Evolutionary conservation across 768 basidiomycete species (phyloP).

Genomic region (Coprinopsis marcescibilis): DNA sequence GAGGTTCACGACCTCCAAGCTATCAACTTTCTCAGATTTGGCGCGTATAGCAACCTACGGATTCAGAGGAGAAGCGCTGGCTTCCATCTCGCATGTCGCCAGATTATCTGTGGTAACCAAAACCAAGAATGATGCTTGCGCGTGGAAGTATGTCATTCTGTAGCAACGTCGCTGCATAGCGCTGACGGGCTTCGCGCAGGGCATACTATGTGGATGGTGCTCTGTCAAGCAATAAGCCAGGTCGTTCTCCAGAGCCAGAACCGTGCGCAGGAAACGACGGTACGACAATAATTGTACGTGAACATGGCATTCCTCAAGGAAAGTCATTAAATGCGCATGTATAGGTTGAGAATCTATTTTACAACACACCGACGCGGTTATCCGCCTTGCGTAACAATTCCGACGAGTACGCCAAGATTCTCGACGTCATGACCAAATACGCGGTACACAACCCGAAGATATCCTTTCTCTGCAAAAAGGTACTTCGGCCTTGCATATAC

Average conservation of each 20-base stretch:
- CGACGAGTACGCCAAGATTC: slow-evolving; percentile 88
- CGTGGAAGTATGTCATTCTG: slow-evolving; percentile 75
- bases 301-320: not conserved
- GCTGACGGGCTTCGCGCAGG: slow-evolving; percentile 39
- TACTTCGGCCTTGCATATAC: slow-evolving; percentile 18
- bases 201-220: slow-evolving; percentile 77
- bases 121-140: slow-evolving; percentile 72
- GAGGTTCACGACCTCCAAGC: slow-evolving; percentile 92
- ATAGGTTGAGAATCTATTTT: slow-evolving; percentile 94
- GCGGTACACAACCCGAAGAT: slow-evolving; percentile 89
- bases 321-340: not conserved
- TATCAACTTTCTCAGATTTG: slow-evolving; percentile 82
- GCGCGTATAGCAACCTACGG: slow-evolving; percentile 86
- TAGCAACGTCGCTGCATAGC: not conserved
- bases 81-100: slow-evolving; percentile 92
- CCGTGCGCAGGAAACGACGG: slow-evolving; percentile 94
- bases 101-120: slow-evolving; percentile 89
- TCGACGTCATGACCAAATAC: slow-evolving; percentile 90
- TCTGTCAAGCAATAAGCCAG: slow-evolving; percentile 65
- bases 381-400: slow-evolving; percentile 78
- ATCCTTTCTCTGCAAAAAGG: slow-evolving; percentile 91
- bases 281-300: slow-evolving; percentile 74
- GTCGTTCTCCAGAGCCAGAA: slow-evolving; percentile 70
- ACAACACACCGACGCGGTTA: slow-evolving; percentile 84
- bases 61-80: slow-evolving; percentile 94